Percentiles rank a stretch among this genome's conserved stretches.
Conservation (phyloP, 805 yeast genomes). For the Wickerhamiella domercqiae region DNA sequence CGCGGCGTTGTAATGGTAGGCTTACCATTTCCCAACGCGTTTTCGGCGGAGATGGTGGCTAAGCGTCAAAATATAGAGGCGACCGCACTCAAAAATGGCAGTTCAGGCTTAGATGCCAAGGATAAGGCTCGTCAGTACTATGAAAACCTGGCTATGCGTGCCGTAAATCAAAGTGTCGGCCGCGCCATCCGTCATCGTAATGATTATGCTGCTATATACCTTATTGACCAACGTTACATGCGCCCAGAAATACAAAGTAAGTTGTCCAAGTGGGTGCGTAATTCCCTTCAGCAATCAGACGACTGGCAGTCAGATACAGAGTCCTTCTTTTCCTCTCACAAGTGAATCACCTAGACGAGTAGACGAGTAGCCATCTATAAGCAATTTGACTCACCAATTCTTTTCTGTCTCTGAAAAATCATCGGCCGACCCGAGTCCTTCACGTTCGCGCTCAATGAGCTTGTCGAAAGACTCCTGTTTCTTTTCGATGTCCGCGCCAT, state of each 20-base stretch:
- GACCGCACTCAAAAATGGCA: constrained; percentile 34
- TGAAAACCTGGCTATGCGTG: constrained; percentile 78
- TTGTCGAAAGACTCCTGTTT: constrained; percentile 13
- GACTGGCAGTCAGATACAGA: background rate
- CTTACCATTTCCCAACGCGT: constrained; percentile 73
- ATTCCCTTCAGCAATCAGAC: constrained; percentile 18
- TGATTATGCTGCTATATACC: constrained; percentile 64
- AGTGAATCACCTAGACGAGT: constrained; percentile 2
- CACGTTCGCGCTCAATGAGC: constrained; percentile 13
- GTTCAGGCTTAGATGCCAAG: constrained; percentile 23
- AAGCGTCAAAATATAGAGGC: constrained; percentile 49
- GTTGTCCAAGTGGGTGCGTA: constrained; percentile 60
- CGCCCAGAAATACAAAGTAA: constrained; percentile 35
- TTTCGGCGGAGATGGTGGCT: constrained; percentile 67
- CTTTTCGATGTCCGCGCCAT: constrained; percentile 2
- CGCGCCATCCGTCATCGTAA: constrained; percentile 72
- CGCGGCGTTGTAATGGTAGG: constrained; percentile 79
- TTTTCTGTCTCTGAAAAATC: constrained; percentile 15
- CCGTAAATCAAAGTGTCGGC: constrained; percentile 86
- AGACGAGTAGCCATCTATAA: background rate
- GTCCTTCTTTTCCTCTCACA: constrained; percentile 1
- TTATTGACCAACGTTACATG: constrained; percentile 52
- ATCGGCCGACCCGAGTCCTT: constrained; percentile 6
- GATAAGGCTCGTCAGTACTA: constrained; percentile 42
- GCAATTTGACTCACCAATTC: constrained; percentile 9